Evolutionary conservation across 371 early-diverging fungal species (phyloP).

Genomic region (Capillidium heterosporum): DNA sequence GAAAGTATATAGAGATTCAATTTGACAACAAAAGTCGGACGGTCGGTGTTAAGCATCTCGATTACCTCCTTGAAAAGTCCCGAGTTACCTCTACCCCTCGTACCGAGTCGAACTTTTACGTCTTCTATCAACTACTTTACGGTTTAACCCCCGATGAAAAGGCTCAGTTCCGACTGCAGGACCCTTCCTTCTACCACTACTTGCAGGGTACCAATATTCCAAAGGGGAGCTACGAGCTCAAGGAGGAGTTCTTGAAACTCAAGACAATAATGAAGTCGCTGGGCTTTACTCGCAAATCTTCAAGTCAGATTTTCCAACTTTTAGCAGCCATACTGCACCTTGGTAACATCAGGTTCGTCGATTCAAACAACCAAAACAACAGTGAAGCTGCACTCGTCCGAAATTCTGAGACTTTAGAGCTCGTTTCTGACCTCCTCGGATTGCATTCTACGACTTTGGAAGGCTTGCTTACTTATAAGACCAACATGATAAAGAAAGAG

Average conservation of each 20-base stretch:
- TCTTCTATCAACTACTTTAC: constrained; percentile 68
- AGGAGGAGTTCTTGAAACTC: constrained; percentile 44
- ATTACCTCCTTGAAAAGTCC: constrained; percentile 79
- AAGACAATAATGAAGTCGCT: constrained; percentile 54
- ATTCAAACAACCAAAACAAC: constrained; percentile 27
- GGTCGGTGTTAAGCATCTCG: constrained; percentile 72
- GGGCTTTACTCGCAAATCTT: constrained; percentile 63
- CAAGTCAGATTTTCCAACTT: constrained; percentile 64
- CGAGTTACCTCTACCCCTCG: constrained; percentile 35
- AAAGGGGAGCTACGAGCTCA: constrained; percentile 9
- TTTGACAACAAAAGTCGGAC: constrained; percentile 76
- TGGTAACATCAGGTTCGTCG: constrained; percentile 72
- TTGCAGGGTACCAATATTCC: constrained; percentile 17
- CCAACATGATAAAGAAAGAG: constrained; percentile 49
- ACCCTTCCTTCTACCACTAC: constrained; percentile 28
- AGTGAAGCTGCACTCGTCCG: constrained; percentile 55
- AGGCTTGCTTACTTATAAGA: constrained; percentile 65
- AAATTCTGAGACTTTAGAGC: constrained; percentile 55
- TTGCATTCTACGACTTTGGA: constrained; percentile 62
- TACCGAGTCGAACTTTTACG: constrained; percentile 72
- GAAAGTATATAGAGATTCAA: constrained; percentile 79
- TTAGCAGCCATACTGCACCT: constrained; percentile 78
- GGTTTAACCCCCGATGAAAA: constrained; percentile 37
- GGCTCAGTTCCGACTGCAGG: constrained; percentile 24
- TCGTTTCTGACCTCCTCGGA: constrained; percentile 71